phyloP scores from a whole-genome alignment of 352 stramenopile species.

The Pythium dissotocum region DNA sequence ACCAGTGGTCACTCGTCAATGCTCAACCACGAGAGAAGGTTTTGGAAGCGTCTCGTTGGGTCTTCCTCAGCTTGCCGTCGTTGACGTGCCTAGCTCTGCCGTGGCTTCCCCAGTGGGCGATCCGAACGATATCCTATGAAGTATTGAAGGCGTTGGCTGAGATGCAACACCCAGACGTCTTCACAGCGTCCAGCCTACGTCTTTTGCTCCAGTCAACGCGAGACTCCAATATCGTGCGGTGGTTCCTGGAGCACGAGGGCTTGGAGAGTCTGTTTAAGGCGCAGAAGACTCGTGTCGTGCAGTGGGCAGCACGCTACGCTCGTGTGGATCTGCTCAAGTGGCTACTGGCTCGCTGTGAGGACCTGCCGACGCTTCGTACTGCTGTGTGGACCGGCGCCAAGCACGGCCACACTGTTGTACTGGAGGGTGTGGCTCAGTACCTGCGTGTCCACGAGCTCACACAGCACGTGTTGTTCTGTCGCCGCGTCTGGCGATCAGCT shows the following conservation, averaged over 20 bases:
- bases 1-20: constrained; percentile 10
- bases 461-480: not conserved
- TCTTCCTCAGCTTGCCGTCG: not conserved
- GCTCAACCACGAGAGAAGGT: not conserved
- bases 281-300: not conserved
- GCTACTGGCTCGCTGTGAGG: constrained; percentile 8
- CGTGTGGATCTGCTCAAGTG: constrained; percentile 14
- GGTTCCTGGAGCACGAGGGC: constrained; percentile 11
- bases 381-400: constrained; percentile 15
- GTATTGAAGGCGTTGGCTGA: not conserved
- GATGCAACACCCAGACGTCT: constrained; percentile 6
- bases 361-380: constrained; percentile 19
- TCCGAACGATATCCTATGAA: constrained; percentile 6
- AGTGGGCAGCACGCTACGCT: constrained; percentile 14
- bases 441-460: not conserved
- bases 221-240: constrained; percentile 9
- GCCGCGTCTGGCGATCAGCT: constrained; percentile 1
- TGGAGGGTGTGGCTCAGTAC: constrained; percentile 6
- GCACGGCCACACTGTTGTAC: constrained; percentile 8
- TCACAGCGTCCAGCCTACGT: not conserved
- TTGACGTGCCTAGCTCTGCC: not conserved
- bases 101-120: constrained; percentile 17
- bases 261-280: not conserved
- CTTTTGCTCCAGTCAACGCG: constrained; percentile 7
- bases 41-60: not conserved